A percentile compares a stretch with the other conserved stretches of the same genome.
phyloP scores from a whole-genome alignment of 2,329 filamentous ascomycete genomes.

The Exophiala alcalophila region DNA sequence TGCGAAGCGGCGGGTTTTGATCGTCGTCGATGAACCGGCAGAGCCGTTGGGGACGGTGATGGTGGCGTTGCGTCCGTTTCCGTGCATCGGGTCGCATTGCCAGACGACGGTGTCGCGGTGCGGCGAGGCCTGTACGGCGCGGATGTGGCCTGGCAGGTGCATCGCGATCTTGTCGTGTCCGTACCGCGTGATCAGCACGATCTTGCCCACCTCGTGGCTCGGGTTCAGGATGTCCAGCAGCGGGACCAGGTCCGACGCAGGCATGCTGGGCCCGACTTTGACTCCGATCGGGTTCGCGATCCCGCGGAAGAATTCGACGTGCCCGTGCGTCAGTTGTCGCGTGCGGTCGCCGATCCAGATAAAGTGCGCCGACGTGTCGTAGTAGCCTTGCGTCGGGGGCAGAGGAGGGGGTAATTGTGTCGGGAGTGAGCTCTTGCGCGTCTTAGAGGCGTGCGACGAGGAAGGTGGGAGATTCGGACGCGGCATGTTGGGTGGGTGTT shows the following conservation, averaged over 20 bases:
- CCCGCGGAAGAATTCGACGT: conserved; percentile 96
- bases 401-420: conserved; percentile 27
- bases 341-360: conserved; percentile 98
- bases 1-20: conserved; percentile 90
- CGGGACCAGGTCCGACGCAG: conserved; percentile 68
- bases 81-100: conserved; percentile 99
- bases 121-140: conserved; percentile 76
- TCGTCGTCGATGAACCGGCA: conserved; percentile 56
- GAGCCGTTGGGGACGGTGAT: conserved; percentile 41
- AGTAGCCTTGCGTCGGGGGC: conserved; percentile 62
- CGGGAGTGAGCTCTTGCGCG: conserved; percentile 31
- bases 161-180: conserved; percentile 72
- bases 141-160: conserved; percentile 80
- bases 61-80: conserved; percentile 57
- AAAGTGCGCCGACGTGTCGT: conserved; percentile 94
- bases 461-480: conserved; percentile 30
- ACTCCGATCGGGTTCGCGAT: conserved; percentile 94
- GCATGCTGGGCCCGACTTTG: conserved; percentile 89
- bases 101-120: conserved; percentile 69
- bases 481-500: conserved; percentile 54
- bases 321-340: conserved; percentile 84
- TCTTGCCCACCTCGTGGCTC: conserved; percentile 75
- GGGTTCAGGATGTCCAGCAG: conserved; percentile 88
- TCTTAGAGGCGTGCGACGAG: conserved; percentile 20
- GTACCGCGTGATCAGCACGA: conserved; percentile 94